Evolutionary conservation across 2,329 filamentous ascomycete genomes (phyloP), one percentile per base, ranked within the genome.

Genomic region (Diaporthe citri): DNA sequence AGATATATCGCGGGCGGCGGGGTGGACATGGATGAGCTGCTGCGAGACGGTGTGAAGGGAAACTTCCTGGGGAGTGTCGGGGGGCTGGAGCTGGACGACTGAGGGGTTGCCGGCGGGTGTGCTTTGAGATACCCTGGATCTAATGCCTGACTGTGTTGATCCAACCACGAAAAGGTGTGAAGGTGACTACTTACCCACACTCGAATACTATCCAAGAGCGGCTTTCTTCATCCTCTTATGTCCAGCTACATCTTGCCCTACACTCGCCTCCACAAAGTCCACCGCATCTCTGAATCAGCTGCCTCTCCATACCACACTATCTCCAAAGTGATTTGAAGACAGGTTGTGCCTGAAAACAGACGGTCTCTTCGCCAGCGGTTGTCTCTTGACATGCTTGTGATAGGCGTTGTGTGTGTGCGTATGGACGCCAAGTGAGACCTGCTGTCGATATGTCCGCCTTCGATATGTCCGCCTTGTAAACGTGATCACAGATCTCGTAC

Each of bases 1-100:
- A 90, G 89, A 80, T 98, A 98, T 83, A 87, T 98, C 76, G 94
- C 95, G 0, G 90, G 91, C n/a, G 94, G 95, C 0, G 87, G 90
- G n/a, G 90, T 98, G n/a, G 94, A 98, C 85, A 88, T 98, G 8
- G 93, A 93, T 70, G 88, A 95, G 79, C 82, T 98, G 80, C 79
- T 93, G 73, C 64, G 34, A 46, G 88, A 86, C 73, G 91, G 90
- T n/a, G 89, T 89, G 48, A 91, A 91, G 76, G 90, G 92, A 1
- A 90, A 92, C 28, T 95, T 95, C 80, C 80, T 95, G 76, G 93
- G 93, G 10, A 83, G 78, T 72, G 85, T 87, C 12, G 82, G 84
- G 20, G 84, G 85, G 15, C 77, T 88, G 52, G 85, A 85, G 52
- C 78, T 87, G 43, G 84, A 82, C 15, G 80, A 79, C 41, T 76